These are phyloP conservation scores for Cytospora chrysosperma DNA, from an alignment of 2,329 filamentous ascomycete genomes.

Conservation along the genomic window DNA sequence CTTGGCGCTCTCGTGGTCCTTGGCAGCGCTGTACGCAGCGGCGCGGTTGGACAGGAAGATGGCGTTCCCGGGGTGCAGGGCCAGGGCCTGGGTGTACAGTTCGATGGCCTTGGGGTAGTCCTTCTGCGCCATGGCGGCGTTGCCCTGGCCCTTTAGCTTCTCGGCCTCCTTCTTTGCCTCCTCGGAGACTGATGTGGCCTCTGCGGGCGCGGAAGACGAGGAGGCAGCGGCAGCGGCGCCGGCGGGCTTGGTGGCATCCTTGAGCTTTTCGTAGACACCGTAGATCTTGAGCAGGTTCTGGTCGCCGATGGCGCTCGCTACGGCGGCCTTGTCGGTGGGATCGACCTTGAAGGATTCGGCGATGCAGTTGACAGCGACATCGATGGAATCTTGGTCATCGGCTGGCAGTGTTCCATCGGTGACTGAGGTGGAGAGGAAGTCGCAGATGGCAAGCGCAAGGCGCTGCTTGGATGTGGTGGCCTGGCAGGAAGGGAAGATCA, in stretches of 20 bases:
- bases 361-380: conserved; percentile 93
- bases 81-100: conserved; percentile 83
- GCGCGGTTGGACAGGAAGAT: conserved; percentile 98
- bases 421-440: conserved; percentile 83
- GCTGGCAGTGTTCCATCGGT: conserved; percentile 83
- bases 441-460: conserved; percentile 93
- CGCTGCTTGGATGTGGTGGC: conserved; percentile 66
- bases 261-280: conserved; percentile 93
- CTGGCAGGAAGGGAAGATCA: conserved; percentile 29
- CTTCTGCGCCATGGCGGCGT: conserved; percentile 92
- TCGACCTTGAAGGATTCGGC: conserved; percentile 94
- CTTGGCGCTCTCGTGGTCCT: conserved; percentile 80
- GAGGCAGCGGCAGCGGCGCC: conserved; percentile 41
- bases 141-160: conserved; percentile 83
- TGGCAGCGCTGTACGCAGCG: conserved; percentile 82
- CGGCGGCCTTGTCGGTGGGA: conserved; percentile 69
- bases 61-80: conserved; percentile 78
- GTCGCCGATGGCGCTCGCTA: conserved; percentile 74
- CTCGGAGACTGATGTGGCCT: conserved; percentile 42
- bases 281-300: conserved; percentile 92
- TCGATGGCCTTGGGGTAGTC: conserved; percentile 82
- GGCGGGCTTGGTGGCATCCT: conserved; percentile 49
- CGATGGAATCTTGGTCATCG: conserved; percentile 91
- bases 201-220: conserved; percentile 44
- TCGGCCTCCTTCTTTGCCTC: conserved; percentile 79